Base-by-base conservation (phyloP, 2,329 filamentous ascomycete genomes). In the Penicillium sp. region DNA sequence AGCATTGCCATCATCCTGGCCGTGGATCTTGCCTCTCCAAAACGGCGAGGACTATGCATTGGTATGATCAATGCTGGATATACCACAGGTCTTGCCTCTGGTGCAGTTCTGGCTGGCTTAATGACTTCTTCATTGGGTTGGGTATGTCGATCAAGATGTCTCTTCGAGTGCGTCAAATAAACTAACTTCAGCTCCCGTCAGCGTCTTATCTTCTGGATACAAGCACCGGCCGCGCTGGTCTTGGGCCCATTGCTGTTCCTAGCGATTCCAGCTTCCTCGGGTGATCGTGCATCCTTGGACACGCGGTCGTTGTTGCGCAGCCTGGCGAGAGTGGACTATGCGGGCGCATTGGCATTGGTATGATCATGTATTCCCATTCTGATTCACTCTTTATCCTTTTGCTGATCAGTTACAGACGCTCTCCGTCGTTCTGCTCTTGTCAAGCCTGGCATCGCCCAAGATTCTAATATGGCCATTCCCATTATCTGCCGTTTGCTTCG, bases 1-100 rank as follows among this genome's bases (percentile, higher is more conserved):
- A 89, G 89, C 0, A 84, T 93, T 7, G 85, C 88, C 1, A 86
- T 92, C 51, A 91, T 96, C 53, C 81, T 94, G 24, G 87, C 91
- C 0, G 83, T 95, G n/a, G 89, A 94, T 72, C 79, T 95, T 64
- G 85, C 88, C 0, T 86, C 84, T 24, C 85, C 87, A 63, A 87
- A 86, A 65, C 83, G 86, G 4, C 83, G 92, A 60, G 92, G 92
- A 0, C 66, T 95, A 22, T 91, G 88, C 59, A 86, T 96, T 63
- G 92, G 91, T 0, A 76, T 92, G 44, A 82, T 91, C 22, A 95
- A 94, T 69, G 84, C 88, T 0, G 87, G 88, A 0, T 90, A 90
- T 72, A 93, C 91, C 0, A 79, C 86, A 13, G 91, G 91, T 3
- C 83, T 93, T 4, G 88, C 89, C 0, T 82, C 90, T 1, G 91